Conservation (phyloP, 495 filamentous ascomycete species). For the Rusavskia elegans region DNA sequence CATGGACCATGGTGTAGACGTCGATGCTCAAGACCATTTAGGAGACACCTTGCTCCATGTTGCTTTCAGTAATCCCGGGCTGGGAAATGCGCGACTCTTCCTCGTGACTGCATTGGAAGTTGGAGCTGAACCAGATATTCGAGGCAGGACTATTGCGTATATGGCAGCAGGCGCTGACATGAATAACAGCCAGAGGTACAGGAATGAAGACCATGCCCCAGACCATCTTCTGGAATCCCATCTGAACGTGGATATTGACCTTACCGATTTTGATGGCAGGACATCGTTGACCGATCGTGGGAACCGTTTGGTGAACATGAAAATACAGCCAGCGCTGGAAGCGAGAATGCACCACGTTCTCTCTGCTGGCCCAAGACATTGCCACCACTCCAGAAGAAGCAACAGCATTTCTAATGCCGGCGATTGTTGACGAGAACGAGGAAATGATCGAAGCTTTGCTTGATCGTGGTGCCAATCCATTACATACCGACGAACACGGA, state of each 20-base stretch:
- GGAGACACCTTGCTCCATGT: background rate
- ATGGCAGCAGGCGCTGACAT: background rate
- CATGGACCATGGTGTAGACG: background rate
- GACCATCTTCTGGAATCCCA: background rate
- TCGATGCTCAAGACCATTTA: background rate
- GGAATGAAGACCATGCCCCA: background rate
- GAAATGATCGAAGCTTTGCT: background rate
- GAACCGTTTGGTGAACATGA: background rate
- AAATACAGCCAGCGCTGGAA: background rate
- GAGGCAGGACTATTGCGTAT: background rate
- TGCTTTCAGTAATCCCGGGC: background rate
- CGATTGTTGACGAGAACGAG: background rate
- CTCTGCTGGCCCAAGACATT: background rate
- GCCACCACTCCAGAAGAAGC: background rate
- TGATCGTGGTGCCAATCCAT: background rate
- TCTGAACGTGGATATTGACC: background rate
- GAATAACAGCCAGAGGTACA: background rate
- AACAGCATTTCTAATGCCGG: background rate
- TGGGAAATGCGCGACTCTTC: background rate
- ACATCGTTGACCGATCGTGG: background rate
- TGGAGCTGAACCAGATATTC: background rate
- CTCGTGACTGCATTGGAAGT: background rate
- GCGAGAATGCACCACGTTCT: background rate
- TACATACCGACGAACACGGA: background rate
- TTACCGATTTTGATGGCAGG: background rate